phyloP scores from a whole-genome alignment of 2,329 filamentous ascomycete species.

The Aspergillus sp. region DNA sequence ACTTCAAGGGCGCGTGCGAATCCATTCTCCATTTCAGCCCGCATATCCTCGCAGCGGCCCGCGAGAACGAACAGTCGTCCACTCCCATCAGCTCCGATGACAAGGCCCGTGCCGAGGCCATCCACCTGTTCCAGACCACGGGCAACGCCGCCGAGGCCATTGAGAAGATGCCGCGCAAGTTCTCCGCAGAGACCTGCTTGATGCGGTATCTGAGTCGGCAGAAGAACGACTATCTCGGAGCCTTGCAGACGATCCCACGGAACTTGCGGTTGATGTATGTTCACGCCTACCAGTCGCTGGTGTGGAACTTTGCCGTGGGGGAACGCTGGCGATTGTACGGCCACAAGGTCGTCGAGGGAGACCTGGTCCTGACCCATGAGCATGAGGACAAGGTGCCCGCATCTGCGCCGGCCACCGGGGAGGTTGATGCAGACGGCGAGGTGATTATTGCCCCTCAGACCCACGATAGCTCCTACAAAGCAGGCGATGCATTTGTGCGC shows the following conservation, averaged over 20 bases:
- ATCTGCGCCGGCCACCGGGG: slow-evolving; percentile 30
- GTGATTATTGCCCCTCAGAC: slow-evolving; percentile 62
- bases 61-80: slow-evolving; percentile 43
- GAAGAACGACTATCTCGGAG: slow-evolving; percentile 73
- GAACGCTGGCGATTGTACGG: slow-evolving; percentile 78
- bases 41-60: slow-evolving; percentile 57
- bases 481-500: slow-evolving; percentile 61
- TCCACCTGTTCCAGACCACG: slow-evolving; percentile 68
- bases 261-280: slow-evolving; percentile 91
- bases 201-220: slow-evolving; percentile 68
- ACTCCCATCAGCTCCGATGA: slow-evolving; percentile 70
- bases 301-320: slow-evolving; percentile 87
- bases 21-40: slow-evolving; percentile 73
- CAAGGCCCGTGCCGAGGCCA: slow-evolving; percentile 72
- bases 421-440: slow-evolving; percentile 62
- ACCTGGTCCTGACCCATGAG: slow-evolving; percentile 71
- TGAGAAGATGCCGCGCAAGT: slow-evolving; percentile 72
- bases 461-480: slow-evolving; percentile 54
- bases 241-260: slow-evolving; percentile 74
- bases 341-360: slow-evolving; percentile 72
- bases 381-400: slow-evolving; percentile 49
- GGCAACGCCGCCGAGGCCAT: slow-evolving; percentile 61
- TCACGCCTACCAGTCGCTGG: slow-evolving; percentile 90
- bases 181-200: slow-evolving; percentile 74
- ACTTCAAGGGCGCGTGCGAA: slow-evolving; percentile 78